Percentiles rank a stretch among this genome's conserved stretches.
Conservation (phyloP, 495 filamentous ascomycete genomes). For the Cryomyces minteri region DNA sequence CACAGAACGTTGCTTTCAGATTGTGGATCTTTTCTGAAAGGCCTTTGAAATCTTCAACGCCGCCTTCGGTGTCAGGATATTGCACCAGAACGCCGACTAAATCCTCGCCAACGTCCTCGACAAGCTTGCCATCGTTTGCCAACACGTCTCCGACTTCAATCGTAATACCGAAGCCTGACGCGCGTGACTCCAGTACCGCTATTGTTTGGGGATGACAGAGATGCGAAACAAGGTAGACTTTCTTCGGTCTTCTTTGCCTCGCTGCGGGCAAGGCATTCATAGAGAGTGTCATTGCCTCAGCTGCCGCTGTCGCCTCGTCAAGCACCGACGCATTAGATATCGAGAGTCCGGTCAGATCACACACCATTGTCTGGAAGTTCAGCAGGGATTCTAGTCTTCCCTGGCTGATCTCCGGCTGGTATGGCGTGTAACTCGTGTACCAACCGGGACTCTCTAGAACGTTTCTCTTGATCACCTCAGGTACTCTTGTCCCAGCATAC, state of each 20-base stretch:
- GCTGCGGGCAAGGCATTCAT: conserved; percentile 53
- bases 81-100: conserved; percentile 84
- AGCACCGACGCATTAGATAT: conserved; percentile 90
- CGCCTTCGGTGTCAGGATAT: conserved; percentile 84
- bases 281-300: conserved; percentile 95
- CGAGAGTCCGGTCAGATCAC: conserved; percentile 73
- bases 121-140: conserved; percentile 35
- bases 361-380: conserved; percentile 92
- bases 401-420: conserved; percentile 97
- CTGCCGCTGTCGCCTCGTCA: conserved; percentile 86
- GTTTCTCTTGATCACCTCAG: conserved; percentile 88
- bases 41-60: conserved; percentile 52
- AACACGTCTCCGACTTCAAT: conserved; percentile 56
- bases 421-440: conserved; percentile 98
- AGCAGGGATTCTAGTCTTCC: conserved; percentile 63
- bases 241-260: conserved; percentile 55
- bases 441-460: conserved; percentile 86
- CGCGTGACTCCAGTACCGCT: conserved; percentile 68
- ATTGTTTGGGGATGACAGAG: conserved; percentile 81
- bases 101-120: conserved; percentile 63
- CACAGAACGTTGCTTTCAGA: conserved; percentile 65
- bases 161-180: conserved; percentile 84
- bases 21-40: conserved; percentile 65
- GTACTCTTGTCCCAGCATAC: conserved; percentile 73
- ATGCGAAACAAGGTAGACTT: conserved; percentile 69